Evolutionary conservation across 371 early-diverging fungal genomes (phyloP).

Genomic region (Rhizopus delemar): DNA sequence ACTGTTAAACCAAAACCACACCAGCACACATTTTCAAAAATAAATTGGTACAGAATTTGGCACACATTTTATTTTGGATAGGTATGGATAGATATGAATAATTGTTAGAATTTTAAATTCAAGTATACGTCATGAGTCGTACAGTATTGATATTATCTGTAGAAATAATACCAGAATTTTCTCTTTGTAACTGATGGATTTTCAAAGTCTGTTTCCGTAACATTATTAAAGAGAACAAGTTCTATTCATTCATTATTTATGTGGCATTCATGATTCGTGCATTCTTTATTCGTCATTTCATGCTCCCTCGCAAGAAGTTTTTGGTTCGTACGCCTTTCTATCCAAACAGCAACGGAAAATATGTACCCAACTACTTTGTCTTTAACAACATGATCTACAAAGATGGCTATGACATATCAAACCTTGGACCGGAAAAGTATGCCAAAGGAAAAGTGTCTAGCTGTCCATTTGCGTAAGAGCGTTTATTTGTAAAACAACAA

Average conservation of each 20-base stretch:
- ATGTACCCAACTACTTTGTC: no score
- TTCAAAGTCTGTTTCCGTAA: constrained; percentile 12
- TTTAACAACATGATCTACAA: constrained; percentile 19
- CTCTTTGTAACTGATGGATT: constrained; percentile 13
- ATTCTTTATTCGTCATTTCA: no score
- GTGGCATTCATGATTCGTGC: no score
- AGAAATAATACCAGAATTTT: constrained; percentile 16
- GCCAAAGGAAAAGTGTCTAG: background rate
- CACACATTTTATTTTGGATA: background rate
- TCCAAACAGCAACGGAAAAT: no score
- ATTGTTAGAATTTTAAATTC: background rate
- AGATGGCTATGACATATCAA: constrained; percentile 19
- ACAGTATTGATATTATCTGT: constrained; percentile 6
- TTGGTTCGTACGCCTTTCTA: no score
- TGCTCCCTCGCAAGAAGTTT: no score
- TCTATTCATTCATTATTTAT: no score
- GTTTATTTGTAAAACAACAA: no score
- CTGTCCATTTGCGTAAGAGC: background rate
- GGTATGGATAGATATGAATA: background rate
- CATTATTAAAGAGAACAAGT: constrained; percentile 12
- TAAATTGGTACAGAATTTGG: no score
- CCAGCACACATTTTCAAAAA: no score
- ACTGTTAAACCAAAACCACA: no score
- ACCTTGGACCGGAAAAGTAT: constrained; percentile 20
- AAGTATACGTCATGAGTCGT: constrained; percentile 1